Evolutionary conservation across 352 stramenopile species (phyloP).

Genomic region (Pilasporangium apinafurcum): DNA sequence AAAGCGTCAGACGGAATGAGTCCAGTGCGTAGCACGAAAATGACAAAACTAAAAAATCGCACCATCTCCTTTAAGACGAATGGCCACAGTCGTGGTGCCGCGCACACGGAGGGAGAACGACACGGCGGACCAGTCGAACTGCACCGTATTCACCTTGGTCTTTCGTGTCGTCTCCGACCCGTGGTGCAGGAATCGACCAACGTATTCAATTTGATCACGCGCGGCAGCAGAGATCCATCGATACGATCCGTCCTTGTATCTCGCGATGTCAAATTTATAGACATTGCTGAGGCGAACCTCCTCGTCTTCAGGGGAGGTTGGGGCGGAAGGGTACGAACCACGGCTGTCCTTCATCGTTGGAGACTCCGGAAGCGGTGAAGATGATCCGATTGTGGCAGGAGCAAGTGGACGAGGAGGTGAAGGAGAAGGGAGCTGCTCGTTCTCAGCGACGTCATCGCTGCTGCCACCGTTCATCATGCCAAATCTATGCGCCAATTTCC

Average conservation of each 20-base stretch:
- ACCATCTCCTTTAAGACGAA: conserved; percentile 83
- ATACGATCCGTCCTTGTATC: conserved; percentile 71
- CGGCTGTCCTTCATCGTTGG: conserved; percentile 1
- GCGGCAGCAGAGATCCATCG: conserved; percentile 64
- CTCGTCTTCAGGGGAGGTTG: conserved; percentile 23
- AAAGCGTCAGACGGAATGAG: too few species aligned
- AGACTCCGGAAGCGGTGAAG: background rate
- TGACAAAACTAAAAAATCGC: conserved; percentile 5
- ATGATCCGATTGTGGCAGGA: conserved; percentile 7
- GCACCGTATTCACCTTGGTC: conserved; percentile 82
- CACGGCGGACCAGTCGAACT: conserved; percentile 81
- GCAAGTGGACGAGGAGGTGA: background rate
- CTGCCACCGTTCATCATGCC: too few species aligned
- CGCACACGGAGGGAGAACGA: conserved; percentile 57
- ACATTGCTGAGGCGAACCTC: conserved; percentile 23
- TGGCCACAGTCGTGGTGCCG: conserved; percentile 52
- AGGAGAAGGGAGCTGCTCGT: background rate
- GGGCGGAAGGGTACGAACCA: conserved; percentile 20
- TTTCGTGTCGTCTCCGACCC: conserved; percentile 44
- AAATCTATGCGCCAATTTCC: too few species aligned
- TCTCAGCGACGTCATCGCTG: too few species aligned
- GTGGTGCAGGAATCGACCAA: conserved; percentile 68
- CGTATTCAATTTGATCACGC: conserved; percentile 68
- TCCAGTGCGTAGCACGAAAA: conserved; percentile 4
- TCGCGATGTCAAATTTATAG: conserved; percentile 75